Evolutionary conservation across 2,329 filamentous ascomycete genomes (phyloP).

Genomic region (Verticillium dahliae): DNA sequence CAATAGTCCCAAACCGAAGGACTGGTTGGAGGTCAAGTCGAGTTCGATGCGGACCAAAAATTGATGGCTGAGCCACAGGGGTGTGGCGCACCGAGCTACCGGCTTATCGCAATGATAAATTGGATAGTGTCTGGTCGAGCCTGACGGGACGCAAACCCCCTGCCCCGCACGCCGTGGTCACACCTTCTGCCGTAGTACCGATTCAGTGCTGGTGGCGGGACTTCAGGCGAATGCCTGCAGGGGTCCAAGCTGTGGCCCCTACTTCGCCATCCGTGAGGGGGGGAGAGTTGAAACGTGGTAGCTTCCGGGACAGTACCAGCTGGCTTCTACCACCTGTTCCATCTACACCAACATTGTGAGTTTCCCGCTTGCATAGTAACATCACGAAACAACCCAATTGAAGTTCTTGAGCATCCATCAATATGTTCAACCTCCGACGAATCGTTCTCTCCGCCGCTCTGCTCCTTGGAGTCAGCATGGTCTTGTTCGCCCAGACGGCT

Average conservation of each 20-base stretch:
- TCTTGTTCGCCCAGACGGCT: slow-evolving; percentile 69
- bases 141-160: background rate
- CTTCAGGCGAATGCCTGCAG: background rate
- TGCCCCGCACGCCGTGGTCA: background rate
- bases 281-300: slow-evolving; percentile 4
- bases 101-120: no score
- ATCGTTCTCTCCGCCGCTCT: slow-evolving; percentile 67
- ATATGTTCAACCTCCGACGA: slow-evolving; percentile 70
- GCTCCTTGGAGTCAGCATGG: slow-evolving; percentile 66
- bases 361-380: slow-evolving; percentile 2
- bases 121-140: background rate
- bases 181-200: background rate
- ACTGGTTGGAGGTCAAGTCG: background rate
- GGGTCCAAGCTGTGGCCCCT: background rate
- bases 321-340: background rate
- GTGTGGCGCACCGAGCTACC: background rate
- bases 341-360: background rate
- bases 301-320: background rate
- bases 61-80: background rate
- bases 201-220: background rate
- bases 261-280: background rate
- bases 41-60: background rate
- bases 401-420: slow-evolving; percentile 19
- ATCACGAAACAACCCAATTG: slow-evolving; percentile 5
- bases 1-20: background rate